Evolutionary conservation across 495 filamentous ascomycete species (phyloP), one percentile per base, ranked within the genome.

Genomic region (Penicillium bialowiezense): DNA sequence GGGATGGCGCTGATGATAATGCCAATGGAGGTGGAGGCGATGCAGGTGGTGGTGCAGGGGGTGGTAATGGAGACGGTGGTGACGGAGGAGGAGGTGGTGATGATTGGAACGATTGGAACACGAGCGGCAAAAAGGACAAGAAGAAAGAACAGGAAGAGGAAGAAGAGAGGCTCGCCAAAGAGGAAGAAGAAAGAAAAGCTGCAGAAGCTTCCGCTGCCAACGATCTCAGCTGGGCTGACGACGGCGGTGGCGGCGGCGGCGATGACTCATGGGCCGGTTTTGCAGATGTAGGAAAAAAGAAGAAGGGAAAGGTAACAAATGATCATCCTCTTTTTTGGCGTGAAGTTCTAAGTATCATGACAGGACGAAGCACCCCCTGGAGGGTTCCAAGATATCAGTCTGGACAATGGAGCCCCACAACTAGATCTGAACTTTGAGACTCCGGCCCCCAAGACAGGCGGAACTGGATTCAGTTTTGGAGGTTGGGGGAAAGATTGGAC

Each of bases 261-360:
- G 67, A 72, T 44, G 65, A 69, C 35, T 57, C 52, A 1, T 73
- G 71, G 73, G 64, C 57, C 18, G 62, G 60, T 1, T 71, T 70
- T 50, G 48, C 60, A 2, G 48, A 57, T 15, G 56, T 58, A 3
- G 59, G 60, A 7, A 75, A 73, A 47, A 79, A 79, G 55, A 77
- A 76, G 56, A 80, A 79, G 53, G 72, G 56, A 45, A 77, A 77
- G 63, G 75, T 76, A 67, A n/a, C n/a, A n/a, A 29, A 26, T 26
- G 65, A 40, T 1, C 13, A 15, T 2, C 20, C 21, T 20, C 12
- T 36, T 17, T 17, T 36, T 37, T n/a, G 19, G 17, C 4, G 4
- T 5, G 21, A 34, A 12, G 20, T 35, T 33, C 38, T 54, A 23
- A 53, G 18, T 37, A 14, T 10, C 7, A n/a, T 8, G 32, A n/a